Base-by-base conservation (phyloP, 129 eudicot genomes). In the Pulicaria dysenterica region DNA sequence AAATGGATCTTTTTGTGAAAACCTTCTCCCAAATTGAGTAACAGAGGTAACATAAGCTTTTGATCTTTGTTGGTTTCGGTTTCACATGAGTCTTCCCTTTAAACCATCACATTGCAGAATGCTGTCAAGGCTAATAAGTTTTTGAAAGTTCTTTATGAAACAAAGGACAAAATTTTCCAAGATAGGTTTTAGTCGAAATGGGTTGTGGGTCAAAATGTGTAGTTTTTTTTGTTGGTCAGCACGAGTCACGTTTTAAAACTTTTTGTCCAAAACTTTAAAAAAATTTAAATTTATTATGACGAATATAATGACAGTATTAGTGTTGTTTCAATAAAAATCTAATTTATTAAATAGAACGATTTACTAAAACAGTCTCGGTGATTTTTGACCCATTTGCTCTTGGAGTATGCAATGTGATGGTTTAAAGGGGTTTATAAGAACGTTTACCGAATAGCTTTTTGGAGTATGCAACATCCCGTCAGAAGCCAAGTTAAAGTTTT, bases 1-100 rank as follows among this genome's bases (percentile, higher is more conserved):
- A 78, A 78, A 57, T 62, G 77, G 53, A 62, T 44, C 38, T 76
- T 46, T 47, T 67, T 57, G 31, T 24, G 15, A 57, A 76, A 67
- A 67, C 46, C 58, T 44, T 57, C 64, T 34, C 8, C 15, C 14
- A 42, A 45, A 41, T 64, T 43, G n/a, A 64, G 54, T 75, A 51
- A 69, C n/a, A 36, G 36, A 40, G 37, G 47, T 44, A 9, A 60
- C 50, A 60, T 47, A 46, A 31, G 37, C 79, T 40, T 64, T 64
- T 36, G 38, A 51, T 69, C 46, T 62, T 59, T 60, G 37, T 15
- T 60, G 38, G 59, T 14, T 59, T 41, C 15, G 44, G 39, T 53
- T 50, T 48, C 17, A 8, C 54, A 44, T 16, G 19, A 24, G 36
- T 5, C 9, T 5, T 8, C 14, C 40, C 44, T 48, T 67, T 49